phyloP scores from a whole-genome alignment of 148 eudicot genomes.

The Nyssa sinensis region DNA sequence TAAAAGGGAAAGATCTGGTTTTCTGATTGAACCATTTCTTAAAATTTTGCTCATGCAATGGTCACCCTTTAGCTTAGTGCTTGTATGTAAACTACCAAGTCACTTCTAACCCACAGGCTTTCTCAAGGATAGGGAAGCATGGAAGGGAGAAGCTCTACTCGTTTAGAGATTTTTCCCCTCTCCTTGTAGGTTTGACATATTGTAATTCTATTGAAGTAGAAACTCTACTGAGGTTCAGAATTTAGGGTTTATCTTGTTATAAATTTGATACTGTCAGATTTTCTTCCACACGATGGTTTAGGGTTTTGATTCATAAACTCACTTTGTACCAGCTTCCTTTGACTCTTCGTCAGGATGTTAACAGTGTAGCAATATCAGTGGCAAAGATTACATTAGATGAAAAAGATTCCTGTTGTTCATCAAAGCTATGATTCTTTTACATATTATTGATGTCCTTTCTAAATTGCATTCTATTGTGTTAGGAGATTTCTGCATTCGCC shows the following conservation, averaged over 20 bases:
- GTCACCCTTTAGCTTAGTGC: background rate
- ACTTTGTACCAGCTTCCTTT: conserved; percentile 2
- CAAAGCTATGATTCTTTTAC: background rate
- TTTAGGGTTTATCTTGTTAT: conserved; percentile 16
- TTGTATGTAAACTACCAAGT: conserved; percentile 18
- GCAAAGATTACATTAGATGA: conserved; percentile 19
- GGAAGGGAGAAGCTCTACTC: conserved; percentile 6
- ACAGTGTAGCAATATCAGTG: conserved; percentile 16
- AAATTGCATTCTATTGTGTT: background rate
- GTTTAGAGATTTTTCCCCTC: background rate
- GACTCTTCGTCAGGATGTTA: conserved; percentile 12
- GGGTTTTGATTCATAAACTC: conserved; percentile 10
- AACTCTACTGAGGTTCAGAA: conserved; percentile 5
- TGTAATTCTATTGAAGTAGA: conserved; percentile 7
- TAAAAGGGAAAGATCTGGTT: conserved; percentile 3
- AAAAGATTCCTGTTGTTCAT: background rate
- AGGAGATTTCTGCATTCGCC: background rate
- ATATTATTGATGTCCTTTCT: background rate
- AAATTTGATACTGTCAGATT: background rate
- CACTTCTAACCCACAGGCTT: conserved; percentile 11
- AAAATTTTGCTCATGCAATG: background rate
- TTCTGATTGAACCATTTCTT: conserved; percentile 3
- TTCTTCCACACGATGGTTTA: background rate
- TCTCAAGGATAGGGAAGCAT: background rate
- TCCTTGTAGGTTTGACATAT: conserved; percentile 6